A percentile compares a stretch with the other conserved stretches of the same genome.
These are phyloP conservation scores for Lolium perenne DNA, from an alignment of 176 grass and related monocot species.

Conservation along the genomic window DNA sequence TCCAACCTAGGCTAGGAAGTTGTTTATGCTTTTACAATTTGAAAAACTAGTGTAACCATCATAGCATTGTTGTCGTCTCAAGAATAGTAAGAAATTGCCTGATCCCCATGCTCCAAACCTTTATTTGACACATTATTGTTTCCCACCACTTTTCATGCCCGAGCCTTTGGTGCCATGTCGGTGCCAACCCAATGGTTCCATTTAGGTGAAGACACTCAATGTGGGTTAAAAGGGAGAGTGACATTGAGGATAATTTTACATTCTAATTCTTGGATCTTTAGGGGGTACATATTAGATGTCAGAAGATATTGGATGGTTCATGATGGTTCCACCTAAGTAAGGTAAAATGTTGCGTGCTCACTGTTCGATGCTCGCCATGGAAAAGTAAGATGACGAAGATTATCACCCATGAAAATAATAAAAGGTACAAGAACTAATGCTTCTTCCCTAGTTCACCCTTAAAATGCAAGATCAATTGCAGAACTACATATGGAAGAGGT, in stretches of 20 bases:
- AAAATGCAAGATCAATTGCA: not conserved
- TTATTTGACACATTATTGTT: not conserved
- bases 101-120: not conserved
- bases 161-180: too few species aligned
- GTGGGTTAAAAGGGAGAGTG: not conserved
- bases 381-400: not conserved
- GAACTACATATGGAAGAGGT: not conserved
- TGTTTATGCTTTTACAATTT: not conserved
- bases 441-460: not conserved
- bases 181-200: not conserved
- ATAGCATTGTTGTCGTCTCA: not conserved
- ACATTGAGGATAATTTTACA: not conserved
- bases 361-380: not conserved
- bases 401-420: not conserved
- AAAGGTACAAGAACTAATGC: not conserved
- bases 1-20: not conserved
- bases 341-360: too few species aligned
- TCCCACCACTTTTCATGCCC: too few species aligned
- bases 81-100: not conserved
- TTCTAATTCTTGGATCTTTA: not conserved
- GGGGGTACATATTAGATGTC: not conserved
- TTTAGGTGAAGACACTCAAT: not conserved
- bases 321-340: too few species aligned
- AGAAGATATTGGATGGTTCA: too few species aligned
- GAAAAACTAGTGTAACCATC: not conserved